Evolutionary conservation across 768 basidiomycete species (phyloP).

Genomic region (Cyclocybe cylindracea): DNA sequence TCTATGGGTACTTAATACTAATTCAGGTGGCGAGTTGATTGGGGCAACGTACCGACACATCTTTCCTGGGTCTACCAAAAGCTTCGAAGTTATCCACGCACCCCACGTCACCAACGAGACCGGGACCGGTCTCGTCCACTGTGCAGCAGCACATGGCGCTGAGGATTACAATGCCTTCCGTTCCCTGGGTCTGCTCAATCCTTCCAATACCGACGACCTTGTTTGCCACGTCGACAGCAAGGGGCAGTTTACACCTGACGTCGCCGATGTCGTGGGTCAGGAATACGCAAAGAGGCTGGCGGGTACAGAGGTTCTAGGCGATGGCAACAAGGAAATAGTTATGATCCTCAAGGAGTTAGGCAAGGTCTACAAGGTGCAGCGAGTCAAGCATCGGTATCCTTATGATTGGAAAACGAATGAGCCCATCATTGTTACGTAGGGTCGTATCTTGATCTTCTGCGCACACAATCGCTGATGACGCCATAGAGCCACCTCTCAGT

Average conservation of each 20-base stretch:
- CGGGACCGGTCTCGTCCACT: slow-evolving; percentile 96
- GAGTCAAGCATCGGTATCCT: slow-evolving; percentile 86
- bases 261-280: slow-evolving; percentile 60
- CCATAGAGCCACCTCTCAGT: slow-evolving; percentile 86
- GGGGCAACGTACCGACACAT: slow-evolving; percentile 60
- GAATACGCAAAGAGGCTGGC: slow-evolving; percentile 45
- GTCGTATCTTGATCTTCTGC: not conserved
- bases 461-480: not conserved
- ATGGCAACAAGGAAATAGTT: slow-evolving; percentile 69
- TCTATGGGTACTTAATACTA: not conserved
- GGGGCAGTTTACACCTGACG: slow-evolving; percentile 66
- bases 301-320: slow-evolving; percentile 73
- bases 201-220: slow-evolving; percentile 40
- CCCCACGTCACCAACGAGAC: slow-evolving; percentile 81
- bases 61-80: slow-evolving; percentile 43
- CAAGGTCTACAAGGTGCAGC: slow-evolving; percentile 65
- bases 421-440: slow-evolving; percentile 88
- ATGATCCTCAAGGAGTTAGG: slow-evolving; percentile 56
- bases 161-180: slow-evolving; percentile 88
- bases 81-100: slow-evolving; percentile 60
- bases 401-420: slow-evolving; percentile 97
- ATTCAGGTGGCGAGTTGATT: slow-evolving; percentile 50
- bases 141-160: slow-evolving; percentile 90
- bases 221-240: slow-evolving; percentile 81
- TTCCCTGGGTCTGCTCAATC: slow-evolving; percentile 47